phyloP scores from a whole-genome alignment of 345 rosid genomes.

The Brassica nigra region DNA sequence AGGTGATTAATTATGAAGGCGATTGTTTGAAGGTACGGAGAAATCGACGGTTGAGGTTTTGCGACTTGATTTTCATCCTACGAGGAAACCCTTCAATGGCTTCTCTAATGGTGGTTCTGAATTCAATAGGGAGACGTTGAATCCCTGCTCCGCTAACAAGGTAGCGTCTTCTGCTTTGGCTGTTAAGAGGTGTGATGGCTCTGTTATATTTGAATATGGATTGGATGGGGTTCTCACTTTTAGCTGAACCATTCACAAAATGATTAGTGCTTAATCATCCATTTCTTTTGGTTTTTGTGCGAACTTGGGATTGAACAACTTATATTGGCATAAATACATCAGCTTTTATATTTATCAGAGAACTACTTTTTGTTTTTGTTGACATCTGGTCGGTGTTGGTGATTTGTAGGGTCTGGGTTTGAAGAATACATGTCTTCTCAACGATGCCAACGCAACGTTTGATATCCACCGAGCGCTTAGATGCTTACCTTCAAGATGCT shows the following conservation, averaged over 20 bases:
- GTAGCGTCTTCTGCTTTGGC: constrained; percentile 19
- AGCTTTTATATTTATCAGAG: not conserved
- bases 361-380: too few relatives aligned
- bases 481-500: too few relatives aligned
- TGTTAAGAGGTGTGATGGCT: constrained; percentile 49
- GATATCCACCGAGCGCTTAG: too few relatives aligned
- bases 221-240: constrained; percentile 74
- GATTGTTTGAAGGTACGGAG: too few relatives aligned
- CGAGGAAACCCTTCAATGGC: constrained; percentile 55
- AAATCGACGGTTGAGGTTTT: not conserved
- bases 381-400: too few relatives aligned
- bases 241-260: constrained; percentile 62
- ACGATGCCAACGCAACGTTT: not conserved
- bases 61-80: constrained; percentile 54
- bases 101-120: constrained; percentile 43
- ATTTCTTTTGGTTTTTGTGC: not conserved
- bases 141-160: constrained; percentile 46
- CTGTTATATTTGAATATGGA: constrained; percentile 55
- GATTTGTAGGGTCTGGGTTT: not conserved
- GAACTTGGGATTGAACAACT: not conserved
- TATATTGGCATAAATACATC: too few relatives aligned
- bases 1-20: too few relatives aligned
- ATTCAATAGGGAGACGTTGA: constrained; percentile 74
- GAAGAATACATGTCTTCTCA: not conserved
- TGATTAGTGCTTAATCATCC: constrained; percentile 50